Percentiles rank a stretch among this genome's conserved stretches.
These are phyloP conservation scores for Fusarium domesticum DNA, from an alignment of 2,329 filamentous ascomycete species.

Conservation along the genomic window DNA sequence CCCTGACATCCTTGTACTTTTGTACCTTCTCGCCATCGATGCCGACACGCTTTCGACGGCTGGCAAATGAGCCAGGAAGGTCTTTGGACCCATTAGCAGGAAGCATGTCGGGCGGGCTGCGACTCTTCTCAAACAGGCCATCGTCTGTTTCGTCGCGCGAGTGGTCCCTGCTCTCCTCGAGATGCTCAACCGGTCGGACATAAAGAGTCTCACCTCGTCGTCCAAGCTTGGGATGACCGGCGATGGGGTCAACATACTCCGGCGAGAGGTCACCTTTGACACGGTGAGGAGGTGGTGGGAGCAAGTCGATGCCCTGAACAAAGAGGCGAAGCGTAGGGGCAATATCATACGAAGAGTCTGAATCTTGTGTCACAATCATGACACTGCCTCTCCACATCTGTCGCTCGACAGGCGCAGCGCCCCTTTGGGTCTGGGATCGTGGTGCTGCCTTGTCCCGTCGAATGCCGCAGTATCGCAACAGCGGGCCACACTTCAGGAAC, in stretches of 20 bases:
- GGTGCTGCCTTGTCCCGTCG: slow-evolving; percentile 55
- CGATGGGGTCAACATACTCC: slow-evolving; percentile 85
- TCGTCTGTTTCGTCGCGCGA: slow-evolving; percentile 76
- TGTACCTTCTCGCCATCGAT: slow-evolving; percentile 77
- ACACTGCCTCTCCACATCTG: slow-evolving; percentile 91
- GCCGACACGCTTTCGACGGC: slow-evolving; percentile 49
- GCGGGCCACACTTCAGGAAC: slow-evolving; percentile 84
- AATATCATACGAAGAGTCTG: slow-evolving; percentile 76
- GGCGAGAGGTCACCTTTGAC: slow-evolving; percentile 65
- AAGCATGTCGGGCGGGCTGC: slow-evolving; percentile 49
- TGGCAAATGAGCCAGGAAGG: slow-evolving; percentile 51
- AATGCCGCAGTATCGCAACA: slow-evolving; percentile 86
- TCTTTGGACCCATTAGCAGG: slow-evolving; percentile 44
- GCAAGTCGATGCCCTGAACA: slow-evolving; percentile 76
- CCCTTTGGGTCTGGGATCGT: slow-evolving; percentile 21
- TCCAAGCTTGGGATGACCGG: slow-evolving; percentile 81
- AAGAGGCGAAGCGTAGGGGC: slow-evolving; percentile 80
- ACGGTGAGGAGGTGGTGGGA: slow-evolving; percentile 72
- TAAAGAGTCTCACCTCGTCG: slow-evolving; percentile 83
- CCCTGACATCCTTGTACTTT: slow-evolving; percentile 79
- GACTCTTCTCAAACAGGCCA: slow-evolving; percentile 73
- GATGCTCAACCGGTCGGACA: slow-evolving; percentile 82
- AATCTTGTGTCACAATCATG: slow-evolving; percentile 91
- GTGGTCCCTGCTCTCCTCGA: slow-evolving; percentile 74
- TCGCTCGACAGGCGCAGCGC: slow-evolving; percentile 45